Conservation (phyloP, 2,329 filamentous ascomycete genomes). For the Botrytis porri region DNA sequence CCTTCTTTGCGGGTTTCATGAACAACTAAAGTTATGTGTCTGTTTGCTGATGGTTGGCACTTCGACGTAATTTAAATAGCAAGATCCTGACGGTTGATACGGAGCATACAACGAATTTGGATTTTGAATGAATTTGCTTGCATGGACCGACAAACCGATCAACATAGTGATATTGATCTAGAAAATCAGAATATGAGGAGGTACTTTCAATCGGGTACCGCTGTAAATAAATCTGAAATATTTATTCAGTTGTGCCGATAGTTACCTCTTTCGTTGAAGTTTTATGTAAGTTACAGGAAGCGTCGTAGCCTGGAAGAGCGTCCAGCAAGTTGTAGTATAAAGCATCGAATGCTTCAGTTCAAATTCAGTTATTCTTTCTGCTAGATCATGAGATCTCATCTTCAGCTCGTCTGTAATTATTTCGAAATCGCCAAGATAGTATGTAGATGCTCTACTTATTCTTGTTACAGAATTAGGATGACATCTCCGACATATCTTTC, state of each 20-base stretch:
- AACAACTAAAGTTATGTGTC: neutral
- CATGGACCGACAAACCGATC: neutral
- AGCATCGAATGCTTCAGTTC: neutral
- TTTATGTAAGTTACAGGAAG: too few relatives aligned
- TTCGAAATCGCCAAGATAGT: neutral
- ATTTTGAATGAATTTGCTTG: neutral
- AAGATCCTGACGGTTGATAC: neutral
- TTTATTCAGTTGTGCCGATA: too few relatives aligned
- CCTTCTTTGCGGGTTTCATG: rapidly evolving
- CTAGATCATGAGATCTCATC: neutral
- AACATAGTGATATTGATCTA: neutral
- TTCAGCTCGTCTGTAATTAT: neutral
- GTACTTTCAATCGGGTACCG: neutral
- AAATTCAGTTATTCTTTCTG: neutral
- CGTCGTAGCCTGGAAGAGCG: neutral
- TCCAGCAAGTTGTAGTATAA: neutral
- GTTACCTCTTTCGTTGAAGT: too few relatives aligned
- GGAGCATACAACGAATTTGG: neutral
- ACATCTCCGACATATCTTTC: neutral
- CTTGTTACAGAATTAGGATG: neutral
- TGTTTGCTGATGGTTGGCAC: neutral
- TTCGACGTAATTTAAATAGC: neutral
- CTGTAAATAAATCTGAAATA: neutral
- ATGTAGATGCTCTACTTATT: too few relatives aligned
- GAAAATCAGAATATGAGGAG: neutral